Evolutionary conservation across 2,329 filamentous ascomycete genomes (phyloP).

Genomic region (Tolypocladium pustulatum): DNA sequence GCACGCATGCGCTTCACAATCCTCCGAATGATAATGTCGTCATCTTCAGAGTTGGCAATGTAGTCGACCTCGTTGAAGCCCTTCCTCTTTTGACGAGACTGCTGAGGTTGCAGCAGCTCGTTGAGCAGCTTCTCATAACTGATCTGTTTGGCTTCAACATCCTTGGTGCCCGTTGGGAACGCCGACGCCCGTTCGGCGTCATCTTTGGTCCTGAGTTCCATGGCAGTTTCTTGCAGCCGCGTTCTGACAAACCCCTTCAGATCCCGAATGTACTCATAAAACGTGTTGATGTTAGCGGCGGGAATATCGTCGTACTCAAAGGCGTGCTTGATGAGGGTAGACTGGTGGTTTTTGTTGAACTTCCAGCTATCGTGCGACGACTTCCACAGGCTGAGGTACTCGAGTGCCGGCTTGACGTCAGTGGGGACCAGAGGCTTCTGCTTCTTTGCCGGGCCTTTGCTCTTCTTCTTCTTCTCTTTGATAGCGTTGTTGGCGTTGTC

Average conservation of each 20-base stretch:
- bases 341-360: constrained; percentile 92
- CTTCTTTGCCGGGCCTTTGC: constrained; percentile 28
- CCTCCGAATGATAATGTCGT: constrained; percentile 38
- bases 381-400: constrained; percentile 70
- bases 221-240: constrained; percentile 56
- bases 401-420: constrained; percentile 54
- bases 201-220: constrained; percentile 48
- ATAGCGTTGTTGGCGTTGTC: constrained; percentile 18
- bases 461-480: constrained; percentile 23
- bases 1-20: constrained; percentile 54
- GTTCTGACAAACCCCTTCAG: constrained; percentile 66
- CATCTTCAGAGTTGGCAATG: constrained; percentile 36
- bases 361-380: constrained; percentile 68
- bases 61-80: constrained; percentile 43
- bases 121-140: constrained; percentile 45
- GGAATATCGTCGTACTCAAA: constrained; percentile 66
- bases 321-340: constrained; percentile 70
- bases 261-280: constrained; percentile 70
- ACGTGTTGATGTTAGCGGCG: constrained; percentile 53
- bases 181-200: constrained; percentile 35
- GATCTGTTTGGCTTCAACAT: constrained; percentile 38
- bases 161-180: constrained; percentile 39
- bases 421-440: constrained; percentile 23
- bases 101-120: constrained; percentile 29
- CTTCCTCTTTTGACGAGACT: constrained; percentile 33